phyloP scores from a whole-genome alignment of 768 basidiomycete genomes.

The Leucosporidium yakuticum region DNA sequence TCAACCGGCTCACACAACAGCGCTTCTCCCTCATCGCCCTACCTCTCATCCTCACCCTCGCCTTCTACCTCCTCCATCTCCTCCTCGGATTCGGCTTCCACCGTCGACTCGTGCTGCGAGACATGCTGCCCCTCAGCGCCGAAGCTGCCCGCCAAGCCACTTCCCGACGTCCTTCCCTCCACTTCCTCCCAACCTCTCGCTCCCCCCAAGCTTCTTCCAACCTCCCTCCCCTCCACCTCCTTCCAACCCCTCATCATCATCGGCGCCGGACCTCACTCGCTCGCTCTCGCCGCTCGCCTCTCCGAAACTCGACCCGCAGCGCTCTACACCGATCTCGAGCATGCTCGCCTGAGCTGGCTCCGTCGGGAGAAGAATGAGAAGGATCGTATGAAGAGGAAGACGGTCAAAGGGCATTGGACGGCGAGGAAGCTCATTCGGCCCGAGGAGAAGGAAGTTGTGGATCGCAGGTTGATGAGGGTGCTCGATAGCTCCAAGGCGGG shows the following conservation, averaged over 20 bases:
- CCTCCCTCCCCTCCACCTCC: constrained; percentile 1
- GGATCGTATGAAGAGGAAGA: neutral
- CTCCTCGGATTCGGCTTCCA: too few relatives aligned
- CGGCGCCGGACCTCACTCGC: constrained; percentile 38
- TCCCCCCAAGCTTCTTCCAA: neutral
- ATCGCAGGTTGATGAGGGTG: constrained; percentile 18
- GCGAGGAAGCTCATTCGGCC: constrained; percentile 15
- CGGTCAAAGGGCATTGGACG: constrained; percentile 27
- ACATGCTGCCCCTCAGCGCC: too few relatives aligned
- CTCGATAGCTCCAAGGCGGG: constrained; percentile 21
- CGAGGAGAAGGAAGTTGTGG: neutral
- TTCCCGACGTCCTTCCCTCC: neutral
- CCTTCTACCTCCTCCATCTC: too few relatives aligned
- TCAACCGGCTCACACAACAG: too few relatives aligned
- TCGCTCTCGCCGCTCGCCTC: constrained; percentile 36
- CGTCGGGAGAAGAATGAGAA: constrained; percentile 10
- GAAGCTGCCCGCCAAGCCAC: too few relatives aligned
- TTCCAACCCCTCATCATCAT: constrained; percentile 34
- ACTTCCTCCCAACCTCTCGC: neutral
- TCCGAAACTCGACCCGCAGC: constrained; percentile 35
- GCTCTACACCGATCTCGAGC: constrained; percentile 39
- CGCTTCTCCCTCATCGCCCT: too few relatives aligned
- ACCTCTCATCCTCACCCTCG: too few relatives aligned
- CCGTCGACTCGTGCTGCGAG: too few relatives aligned
- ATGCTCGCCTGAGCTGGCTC: constrained; percentile 38